Evolutionary conservation across 441 rosid species (phyloP).

Genomic region (California macrophylla): DNA sequence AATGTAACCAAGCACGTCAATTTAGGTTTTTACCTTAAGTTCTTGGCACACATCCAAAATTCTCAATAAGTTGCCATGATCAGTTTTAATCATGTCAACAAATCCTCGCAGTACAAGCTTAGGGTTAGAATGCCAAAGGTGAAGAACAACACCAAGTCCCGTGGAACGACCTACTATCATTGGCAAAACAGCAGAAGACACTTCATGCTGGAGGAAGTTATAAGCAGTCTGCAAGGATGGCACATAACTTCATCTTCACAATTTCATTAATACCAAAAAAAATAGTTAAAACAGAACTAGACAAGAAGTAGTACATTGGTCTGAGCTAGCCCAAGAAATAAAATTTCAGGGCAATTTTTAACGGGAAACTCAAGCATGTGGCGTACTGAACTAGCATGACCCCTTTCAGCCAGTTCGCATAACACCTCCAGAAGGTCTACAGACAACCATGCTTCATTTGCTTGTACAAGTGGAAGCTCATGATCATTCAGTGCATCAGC

Average conservation of each 20-base stretch:
- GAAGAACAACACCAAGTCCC: conserved; percentile 49
- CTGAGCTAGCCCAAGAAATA: conserved; percentile 82
- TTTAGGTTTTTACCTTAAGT: conserved; percentile 48
- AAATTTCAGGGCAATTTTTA: conserved; percentile 72
- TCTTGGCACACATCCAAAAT: conserved; percentile 75
- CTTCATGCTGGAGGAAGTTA: conserved; percentile 72
- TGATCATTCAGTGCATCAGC: conserved; percentile 56
- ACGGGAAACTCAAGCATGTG: conserved; percentile 76
- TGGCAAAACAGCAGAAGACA: conserved; percentile 59
- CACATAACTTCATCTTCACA: conserved; percentile 14
- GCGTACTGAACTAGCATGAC: conserved; percentile 55
- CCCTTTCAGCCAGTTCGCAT: conserved; percentile 86
- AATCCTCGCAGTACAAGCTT: conserved; percentile 69
- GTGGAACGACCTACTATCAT: conserved; percentile 39
- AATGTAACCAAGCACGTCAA: neutral
- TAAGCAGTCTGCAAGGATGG: conserved; percentile 65
- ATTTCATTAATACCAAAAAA: neutral
- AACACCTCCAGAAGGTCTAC: conserved; percentile 81
- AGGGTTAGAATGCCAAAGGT: conserved; percentile 74
- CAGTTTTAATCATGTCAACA: conserved; percentile 40
- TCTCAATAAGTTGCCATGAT: conserved; percentile 49
- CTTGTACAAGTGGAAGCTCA: conserved; percentile 60
- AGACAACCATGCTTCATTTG: conserved; percentile 84
- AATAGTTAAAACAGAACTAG: neutral
- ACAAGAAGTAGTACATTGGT: conserved; percentile 40